Conservation (phyloP, 2,329 filamentous ascomycete genomes). For the Falciphora oryzae region DNA sequence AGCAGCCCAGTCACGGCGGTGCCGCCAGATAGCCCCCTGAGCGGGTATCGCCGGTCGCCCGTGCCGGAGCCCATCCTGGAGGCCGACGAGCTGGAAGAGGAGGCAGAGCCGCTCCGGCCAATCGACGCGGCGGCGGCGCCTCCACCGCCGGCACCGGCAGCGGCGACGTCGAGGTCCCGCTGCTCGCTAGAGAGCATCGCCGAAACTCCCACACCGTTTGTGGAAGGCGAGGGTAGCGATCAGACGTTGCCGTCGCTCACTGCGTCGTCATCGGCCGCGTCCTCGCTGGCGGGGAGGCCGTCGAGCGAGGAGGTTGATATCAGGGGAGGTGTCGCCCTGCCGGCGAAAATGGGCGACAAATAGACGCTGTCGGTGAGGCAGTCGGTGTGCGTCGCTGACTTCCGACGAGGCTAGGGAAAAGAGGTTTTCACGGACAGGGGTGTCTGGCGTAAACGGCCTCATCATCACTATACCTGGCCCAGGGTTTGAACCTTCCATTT, state of each 20-base stretch:
- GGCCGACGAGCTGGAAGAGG: constrained; percentile 5
- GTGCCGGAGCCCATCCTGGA: constrained; percentile 9
- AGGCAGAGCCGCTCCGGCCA: not conserved
- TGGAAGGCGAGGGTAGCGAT: not conserved
- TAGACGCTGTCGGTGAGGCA: not conserved
- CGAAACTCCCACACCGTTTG: not conserved
- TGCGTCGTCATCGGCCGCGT: not conserved
- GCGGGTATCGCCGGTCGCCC: constrained; percentile 6
- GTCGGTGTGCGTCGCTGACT: not conserved
- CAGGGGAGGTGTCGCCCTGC: not conserved
- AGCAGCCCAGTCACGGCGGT: constrained; percentile 3
- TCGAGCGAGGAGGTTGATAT: not conserved
- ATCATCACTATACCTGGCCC: not conserved
- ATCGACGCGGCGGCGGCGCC: not conserved
- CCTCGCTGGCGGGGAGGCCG: not conserved
- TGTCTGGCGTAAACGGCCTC: not conserved
- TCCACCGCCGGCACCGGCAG: too few relatives aligned
- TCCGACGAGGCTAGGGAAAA: not conserved
- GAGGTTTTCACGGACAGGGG: not conserved
- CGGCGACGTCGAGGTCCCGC: not conserved
- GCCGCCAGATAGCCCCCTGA: constrained; percentile 5
- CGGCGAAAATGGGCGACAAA: not conserved
- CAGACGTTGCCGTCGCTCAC: not conserved
- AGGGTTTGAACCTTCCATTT: too few relatives aligned
- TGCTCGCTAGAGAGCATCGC: not conserved